Evolutionary conservation across 2,329 filamentous ascomycete genomes (phyloP), one percentile per base, ranked within the genome.

Genomic region (Colletotrichum eremochloae): DNA sequence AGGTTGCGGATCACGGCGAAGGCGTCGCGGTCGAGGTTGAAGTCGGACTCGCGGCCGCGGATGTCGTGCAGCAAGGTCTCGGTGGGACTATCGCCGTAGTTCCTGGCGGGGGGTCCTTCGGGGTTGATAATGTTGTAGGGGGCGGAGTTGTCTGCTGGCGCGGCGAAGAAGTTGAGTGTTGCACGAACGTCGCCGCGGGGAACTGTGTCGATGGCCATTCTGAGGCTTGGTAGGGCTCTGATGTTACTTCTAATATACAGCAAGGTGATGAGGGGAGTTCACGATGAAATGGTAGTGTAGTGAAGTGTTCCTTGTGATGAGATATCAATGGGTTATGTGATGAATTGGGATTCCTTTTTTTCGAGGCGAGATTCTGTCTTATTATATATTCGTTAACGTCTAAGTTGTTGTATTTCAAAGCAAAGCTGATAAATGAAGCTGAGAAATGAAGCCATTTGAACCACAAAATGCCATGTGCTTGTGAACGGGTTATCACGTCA

Each of bases 61-160:
- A 95, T 87, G 82, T 98, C 95, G 73, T 86, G 84, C 77, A 98
- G 88, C 5, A 79, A 78, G 40, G 94, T 88, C 3, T 85, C 79
- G 31, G 89, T 85, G 11, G 80, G 56, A 52, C 81, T 76, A 71
- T 86, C 82, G 65, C 81, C 81, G 81, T 89, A 93, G 86, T 97
- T 97, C 75, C 87, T 87, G 77, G 90, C 87, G 0, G 90, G 90
- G 36, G 86, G 78, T 70, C 90, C 92, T 1, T 86, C 81, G 0
- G 92, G 89, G 74, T 93, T 90, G 76, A 94, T 91, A 80, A 90
- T 90, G 82, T 92, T 90, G 84, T 87, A 92, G 33, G 92, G 92
- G 1, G 77, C 78, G 12, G 86, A 82, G 76, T 88, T 87, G 80
- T 93, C 90, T 4, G 84, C 75, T 0, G 93, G 92, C 0, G 88